A percentile compares a stretch with the other conserved stretches of the same genome.
Conservation (phyloP, 805 yeast genomes). For the Ogataea trehaloabstinens region DNA sequence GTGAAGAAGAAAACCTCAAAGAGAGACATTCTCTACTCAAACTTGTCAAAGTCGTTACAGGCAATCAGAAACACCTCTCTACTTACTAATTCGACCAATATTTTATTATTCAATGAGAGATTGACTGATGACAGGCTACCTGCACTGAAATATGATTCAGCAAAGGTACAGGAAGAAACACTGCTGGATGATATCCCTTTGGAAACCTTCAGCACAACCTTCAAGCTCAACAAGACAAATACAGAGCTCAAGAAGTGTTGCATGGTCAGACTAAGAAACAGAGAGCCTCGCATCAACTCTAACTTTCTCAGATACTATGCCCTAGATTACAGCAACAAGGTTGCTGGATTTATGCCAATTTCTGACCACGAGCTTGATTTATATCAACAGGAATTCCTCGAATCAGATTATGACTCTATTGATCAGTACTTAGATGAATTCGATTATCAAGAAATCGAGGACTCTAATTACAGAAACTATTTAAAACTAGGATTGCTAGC, state of each 20-base stretch:
- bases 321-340: slow-evolving; percentile 43
- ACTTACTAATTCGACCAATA: slow-evolving; percentile 8
- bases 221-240: slow-evolving; percentile 1
- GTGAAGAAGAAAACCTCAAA: slow-evolving; percentile 6
- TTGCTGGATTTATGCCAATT: slow-evolving; percentile 30
- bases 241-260: background rate
- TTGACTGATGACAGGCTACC: slow-evolving; percentile 17
- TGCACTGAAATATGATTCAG: background rate
- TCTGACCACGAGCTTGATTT: slow-evolving; percentile 35
- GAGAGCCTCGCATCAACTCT: slow-evolving; percentile 53
- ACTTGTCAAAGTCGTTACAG: slow-evolving; percentile 12
- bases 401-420: slow-evolving; percentile 21
- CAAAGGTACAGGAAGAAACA: slow-evolving; percentile 3
- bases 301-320: slow-evolving; percentile 49
- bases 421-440: slow-evolving; percentile 27
- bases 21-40: slow-evolving; percentile 8
- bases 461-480: slow-evolving; percentile 9
- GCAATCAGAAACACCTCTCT: slow-evolving; percentile 10
- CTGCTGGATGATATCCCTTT: slow-evolving; percentile 8
- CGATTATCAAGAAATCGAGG: slow-evolving; percentile 11
- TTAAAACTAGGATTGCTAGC: slow-evolving; percentile 40
- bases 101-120: slow-evolving; percentile 17
- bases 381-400: slow-evolving; percentile 25
- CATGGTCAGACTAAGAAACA: slow-evolving; percentile 9
- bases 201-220: slow-evolving; percentile 13